phyloP scores from a whole-genome alignment of 2,329 filamentous ascomycete genomes.

The Pezicula carpinea region DNA sequence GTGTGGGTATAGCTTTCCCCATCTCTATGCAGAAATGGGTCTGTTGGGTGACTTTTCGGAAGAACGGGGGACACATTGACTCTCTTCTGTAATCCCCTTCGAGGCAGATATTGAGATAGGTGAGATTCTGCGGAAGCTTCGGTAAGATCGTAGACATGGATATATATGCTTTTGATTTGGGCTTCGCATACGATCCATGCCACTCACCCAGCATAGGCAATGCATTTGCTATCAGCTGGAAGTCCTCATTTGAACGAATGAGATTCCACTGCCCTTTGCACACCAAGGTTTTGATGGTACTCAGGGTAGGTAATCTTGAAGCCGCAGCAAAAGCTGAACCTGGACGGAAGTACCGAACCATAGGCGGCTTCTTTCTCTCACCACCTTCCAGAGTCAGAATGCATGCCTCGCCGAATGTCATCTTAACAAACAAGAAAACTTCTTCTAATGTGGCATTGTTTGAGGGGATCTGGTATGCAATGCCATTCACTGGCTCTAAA shows the following conservation, averaged over 20 bases:
- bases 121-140: slow-evolving; percentile 51
- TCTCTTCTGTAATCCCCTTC: slow-evolving; percentile 70
- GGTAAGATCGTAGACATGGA: slow-evolving; percentile 62
- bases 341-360: slow-evolving; percentile 50
- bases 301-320: slow-evolving; percentile 23
- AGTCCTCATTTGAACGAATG: slow-evolving; percentile 60
- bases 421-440: slow-evolving; percentile 59
- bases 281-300: slow-evolving; percentile 60
- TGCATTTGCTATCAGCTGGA: slow-evolving; percentile 54
- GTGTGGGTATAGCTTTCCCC: slow-evolving; percentile 52
- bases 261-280: slow-evolving; percentile 77
- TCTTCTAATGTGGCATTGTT: slow-evolving; percentile 69
- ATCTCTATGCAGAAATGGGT: slow-evolving; percentile 63
- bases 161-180: slow-evolving; percentile 69
- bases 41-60: slow-evolving; percentile 50
- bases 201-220: slow-evolving; percentile 59
- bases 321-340: neutral
- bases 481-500: slow-evolving; percentile 38
- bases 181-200: slow-evolving; percentile 57
- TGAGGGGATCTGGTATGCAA: slow-evolving; percentile 53
- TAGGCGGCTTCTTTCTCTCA: slow-evolving; percentile 69
- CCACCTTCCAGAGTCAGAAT: slow-evolving; percentile 73
- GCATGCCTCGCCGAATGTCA: slow-evolving; percentile 50
- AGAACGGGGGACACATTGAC: slow-evolving; percentile 54
- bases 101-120: slow-evolving; percentile 61